Evolutionary conservation across 805 yeast genomes (phyloP).

Genomic region (Komagataella pseudopastoris): DNA sequence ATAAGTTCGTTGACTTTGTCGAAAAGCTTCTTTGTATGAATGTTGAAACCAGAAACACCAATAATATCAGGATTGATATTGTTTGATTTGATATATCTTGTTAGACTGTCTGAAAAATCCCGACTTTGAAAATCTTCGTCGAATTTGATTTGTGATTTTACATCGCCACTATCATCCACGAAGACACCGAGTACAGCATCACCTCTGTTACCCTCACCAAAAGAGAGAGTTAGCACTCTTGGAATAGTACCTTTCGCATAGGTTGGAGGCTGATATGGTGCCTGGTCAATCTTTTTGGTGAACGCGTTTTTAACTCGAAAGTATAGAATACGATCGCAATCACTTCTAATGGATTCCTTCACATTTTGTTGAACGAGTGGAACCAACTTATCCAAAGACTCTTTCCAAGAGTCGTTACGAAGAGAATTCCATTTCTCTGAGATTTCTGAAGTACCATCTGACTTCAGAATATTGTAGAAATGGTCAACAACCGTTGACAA

Average conservation of each 20-base stretch:
- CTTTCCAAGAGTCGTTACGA: constrained; percentile 51
- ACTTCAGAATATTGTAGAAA: constrained; percentile 40
- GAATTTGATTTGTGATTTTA: constrained; percentile 65
- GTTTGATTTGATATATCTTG: constrained; percentile 33
- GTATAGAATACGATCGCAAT: constrained; percentile 59
- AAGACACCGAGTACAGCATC: constrained; percentile 81
- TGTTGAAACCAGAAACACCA: constrained; percentile 80
- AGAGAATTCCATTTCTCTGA: constrained; percentile 73
- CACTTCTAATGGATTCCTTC: constrained; percentile 68
- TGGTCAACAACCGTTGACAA: constrained; percentile 31
- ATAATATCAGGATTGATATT: constrained; percentile 77
- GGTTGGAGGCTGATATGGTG: constrained; percentile 79
- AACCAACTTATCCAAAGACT: constrained; percentile 55
- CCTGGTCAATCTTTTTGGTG: constrained; percentile 70
- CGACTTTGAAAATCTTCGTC: constrained; percentile 55
- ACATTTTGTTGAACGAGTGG: constrained; percentile 61
- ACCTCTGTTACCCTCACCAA: constrained; percentile 75
- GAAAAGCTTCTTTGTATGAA: constrained; percentile 48
- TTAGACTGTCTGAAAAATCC: constrained; percentile 54
- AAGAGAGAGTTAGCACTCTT: constrained; percentile 65
- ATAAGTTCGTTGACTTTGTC: constrained; percentile 44
- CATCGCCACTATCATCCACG: constrained; percentile 69
- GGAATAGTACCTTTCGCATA: constrained; percentile 75
- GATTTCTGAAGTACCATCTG: constrained; percentile 67
- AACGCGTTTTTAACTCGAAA: constrained; percentile 59